These are phyloP conservation scores for Coffea humblotiana DNA, from an alignment of 305 asterid species.

Conservation along the genomic window DNA sequence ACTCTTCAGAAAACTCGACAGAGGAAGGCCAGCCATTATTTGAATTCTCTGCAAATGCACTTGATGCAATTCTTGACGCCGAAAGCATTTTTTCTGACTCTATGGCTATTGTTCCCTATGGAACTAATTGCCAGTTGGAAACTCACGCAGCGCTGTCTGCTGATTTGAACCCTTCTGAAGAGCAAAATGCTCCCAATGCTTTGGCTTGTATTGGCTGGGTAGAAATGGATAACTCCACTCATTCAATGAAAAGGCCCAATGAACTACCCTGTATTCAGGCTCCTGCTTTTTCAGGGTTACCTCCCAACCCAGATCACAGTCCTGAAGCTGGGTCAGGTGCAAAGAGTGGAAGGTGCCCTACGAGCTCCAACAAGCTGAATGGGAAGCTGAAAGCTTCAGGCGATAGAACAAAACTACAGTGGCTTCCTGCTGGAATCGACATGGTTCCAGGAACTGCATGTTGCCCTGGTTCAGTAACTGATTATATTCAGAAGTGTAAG, in stretches of 20 bases:
- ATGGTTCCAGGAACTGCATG: constrained; percentile 40
- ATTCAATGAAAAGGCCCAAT: constrained; percentile 25
- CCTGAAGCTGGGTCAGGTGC: constrained; percentile 29
- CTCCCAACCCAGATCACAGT: constrained; percentile 30
- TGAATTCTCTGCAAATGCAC: constrained; percentile 39
- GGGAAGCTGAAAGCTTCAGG: constrained; percentile 26
- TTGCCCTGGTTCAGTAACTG: constrained; percentile 46
- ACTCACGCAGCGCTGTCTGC: constrained; percentile 19
- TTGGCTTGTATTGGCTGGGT: constrained; percentile 6
- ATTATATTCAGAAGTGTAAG: constrained; percentile 23
- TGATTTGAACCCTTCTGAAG: constrained; percentile 29
- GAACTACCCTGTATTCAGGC: constrained; percentile 26
- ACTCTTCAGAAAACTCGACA: constrained; percentile 32
- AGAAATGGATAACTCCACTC: background rate
- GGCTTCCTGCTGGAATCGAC: constrained; percentile 44
- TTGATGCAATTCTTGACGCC: constrained; percentile 31
- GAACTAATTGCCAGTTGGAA: constrained; percentile 29
- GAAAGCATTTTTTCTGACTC: constrained; percentile 26
- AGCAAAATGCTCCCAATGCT: constrained; percentile 17
- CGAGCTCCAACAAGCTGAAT: constrained; percentile 15
- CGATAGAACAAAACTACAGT: constrained; percentile 18
- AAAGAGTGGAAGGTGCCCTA: constrained; percentile 23
- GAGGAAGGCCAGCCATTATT: constrained; percentile 33
- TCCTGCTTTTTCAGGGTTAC: constrained; percentile 27
- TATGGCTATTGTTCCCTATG: constrained; percentile 34